phyloP scores from a whole-genome alignment of 768 basidiomycete genomes.

The Pleurotus cornucopiae region DNA sequence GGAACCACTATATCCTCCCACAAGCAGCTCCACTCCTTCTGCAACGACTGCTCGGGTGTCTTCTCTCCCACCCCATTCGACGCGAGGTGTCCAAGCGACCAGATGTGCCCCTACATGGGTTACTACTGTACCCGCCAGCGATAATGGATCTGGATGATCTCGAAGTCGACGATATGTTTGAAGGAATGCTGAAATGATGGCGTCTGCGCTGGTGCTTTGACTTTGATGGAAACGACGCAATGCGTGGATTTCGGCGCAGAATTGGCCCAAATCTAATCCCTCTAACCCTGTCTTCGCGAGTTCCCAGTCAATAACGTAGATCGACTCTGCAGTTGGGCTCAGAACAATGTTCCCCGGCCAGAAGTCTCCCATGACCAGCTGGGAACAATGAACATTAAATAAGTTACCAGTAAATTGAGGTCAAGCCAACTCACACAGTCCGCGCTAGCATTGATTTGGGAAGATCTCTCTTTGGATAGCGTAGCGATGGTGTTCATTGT shows the following conservation, averaged over 20 bases:
- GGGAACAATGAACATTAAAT: not conserved
- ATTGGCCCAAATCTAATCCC: slow-evolving; percentile 59
- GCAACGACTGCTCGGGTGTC: slow-evolving; percentile 42
- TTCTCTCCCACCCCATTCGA: slow-evolving; percentile 46
- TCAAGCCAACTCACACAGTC: slow-evolving; percentile 23
- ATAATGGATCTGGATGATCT: slow-evolving; percentile 18
- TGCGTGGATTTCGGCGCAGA: slow-evolving; percentile 55
- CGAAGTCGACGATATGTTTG: slow-evolving; percentile 31
- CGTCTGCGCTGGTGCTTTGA: slow-evolving; percentile 28
- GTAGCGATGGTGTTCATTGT: slow-evolving; percentile 28
- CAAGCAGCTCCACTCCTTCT: slow-evolving; percentile 44
- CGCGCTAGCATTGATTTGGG: slow-evolving; percentile 24
- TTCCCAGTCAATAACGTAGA: slow-evolving; percentile 67
- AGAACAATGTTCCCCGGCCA: slow-evolving; percentile 70
- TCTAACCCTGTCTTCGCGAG: slow-evolving; percentile 51
- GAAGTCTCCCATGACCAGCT: slow-evolving; percentile 67
- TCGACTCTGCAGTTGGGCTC: slow-evolving; percentile 27
- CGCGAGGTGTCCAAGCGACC: slow-evolving; percentile 44
- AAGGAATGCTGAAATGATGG: slow-evolving; percentile 41
- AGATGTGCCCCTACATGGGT: slow-evolving; percentile 55
- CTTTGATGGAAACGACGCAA: slow-evolving; percentile 43
- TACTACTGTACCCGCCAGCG: slow-evolving; percentile 31
- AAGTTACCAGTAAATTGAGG: not conserved
- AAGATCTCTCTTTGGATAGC: slow-evolving; percentile 23
- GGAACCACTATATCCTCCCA: slow-evolving; percentile 26